Percentiles rank a stretch among this genome's conserved stretches.
Evolutionary conservation across 306 rosid genomes (phyloP).

Genomic region (Cyclanthera cordifolia): DNA sequence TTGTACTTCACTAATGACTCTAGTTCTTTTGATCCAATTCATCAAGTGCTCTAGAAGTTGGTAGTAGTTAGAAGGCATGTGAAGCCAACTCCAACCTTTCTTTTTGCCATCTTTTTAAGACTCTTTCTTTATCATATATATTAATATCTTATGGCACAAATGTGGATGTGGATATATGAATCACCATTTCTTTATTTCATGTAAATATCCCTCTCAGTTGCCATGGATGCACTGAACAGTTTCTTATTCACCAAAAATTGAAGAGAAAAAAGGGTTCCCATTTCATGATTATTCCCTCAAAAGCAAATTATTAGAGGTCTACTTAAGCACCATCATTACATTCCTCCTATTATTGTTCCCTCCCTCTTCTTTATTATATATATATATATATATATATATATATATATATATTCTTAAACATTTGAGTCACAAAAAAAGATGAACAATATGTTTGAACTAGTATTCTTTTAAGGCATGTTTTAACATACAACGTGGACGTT

Average conservation of each 20-base stretch:
- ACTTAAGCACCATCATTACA: conserved; percentile 46
- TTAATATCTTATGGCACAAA: too few relatives aligned
- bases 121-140: too few relatives aligned
- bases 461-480: too few relatives aligned
- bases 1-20: background rate
- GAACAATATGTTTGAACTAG: too few relatives aligned
- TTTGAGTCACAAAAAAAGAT: too few relatives aligned
- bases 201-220: conserved; percentile 13
- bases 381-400: too few relatives aligned
- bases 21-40: conserved; percentile 5
- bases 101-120: too few relatives aligned
- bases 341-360: conserved; percentile 41
- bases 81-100: conserved; percentile 15
- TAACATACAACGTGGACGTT: too few relatives aligned
- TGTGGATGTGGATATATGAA: conserved; percentile 5
- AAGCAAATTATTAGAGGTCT: conserved; percentile 36
- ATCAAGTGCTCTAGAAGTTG: conserved; percentile 18
- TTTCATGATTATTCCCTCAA: conserved; percentile 25
- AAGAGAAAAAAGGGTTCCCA: conserved; percentile 19
- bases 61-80: conserved; percentile 18
- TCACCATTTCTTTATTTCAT: background rate
- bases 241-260: background rate
- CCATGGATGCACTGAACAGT: conserved; percentile 10
- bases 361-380: conserved; percentile 1
- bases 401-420: too few relatives aligned